Base-by-base conservation (phyloP, 2,329 filamentous ascomycete genomes). In the Fusarium camptoceras region DNA sequence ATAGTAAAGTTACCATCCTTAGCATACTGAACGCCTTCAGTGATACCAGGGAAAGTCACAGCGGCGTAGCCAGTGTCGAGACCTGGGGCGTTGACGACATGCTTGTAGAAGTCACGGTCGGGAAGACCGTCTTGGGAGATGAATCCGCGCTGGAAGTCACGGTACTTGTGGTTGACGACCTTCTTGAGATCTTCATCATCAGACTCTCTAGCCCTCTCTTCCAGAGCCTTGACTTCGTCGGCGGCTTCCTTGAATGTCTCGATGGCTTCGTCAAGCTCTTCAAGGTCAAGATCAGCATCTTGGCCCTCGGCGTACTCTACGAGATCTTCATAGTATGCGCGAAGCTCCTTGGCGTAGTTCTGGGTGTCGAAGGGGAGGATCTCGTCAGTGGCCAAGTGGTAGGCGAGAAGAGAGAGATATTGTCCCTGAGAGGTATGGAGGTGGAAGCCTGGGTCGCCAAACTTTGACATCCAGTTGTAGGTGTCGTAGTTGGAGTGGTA, bases 401-500 rank as follows among this genome's bases (percentile, higher is more conserved):
- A 82, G 0, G 79, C 79, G 0, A 84, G 56, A 1, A 84, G 76
- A 0, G 78, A 73, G 1, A 83, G 66, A 42, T 82, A 83, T 73
- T 83, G 88, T 2, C 88, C 83, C 63, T 86, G 83, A 2, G 89
- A 83, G 10, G 84, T 78, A 66, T 92, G 90, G 42, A 89, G 87
- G n/a, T 87, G 82, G 53, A 87, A 89, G 1, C 82, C 84, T 2
- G 85, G 85, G 70, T 97, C 94, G 6, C 93, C 93, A 71, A 89
- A 94, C 5, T 83, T 90, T 16, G 90, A 85, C 92, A 96, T 96
- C 93, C 93, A 97, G 74, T 91, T 83, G 76, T 92, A 94, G 34
- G 87, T 92, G 76, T 97, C 94, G 76, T 94, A 97, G 80, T 96
- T 96, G 66, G 88, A 88, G 77, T 97, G 93, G 75, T 96, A 97